These are phyloP conservation scores for Melampsora larici-populina DNA, from an alignment of 1,284 basidiomycete genomes.

Conservation along the genomic window DNA sequence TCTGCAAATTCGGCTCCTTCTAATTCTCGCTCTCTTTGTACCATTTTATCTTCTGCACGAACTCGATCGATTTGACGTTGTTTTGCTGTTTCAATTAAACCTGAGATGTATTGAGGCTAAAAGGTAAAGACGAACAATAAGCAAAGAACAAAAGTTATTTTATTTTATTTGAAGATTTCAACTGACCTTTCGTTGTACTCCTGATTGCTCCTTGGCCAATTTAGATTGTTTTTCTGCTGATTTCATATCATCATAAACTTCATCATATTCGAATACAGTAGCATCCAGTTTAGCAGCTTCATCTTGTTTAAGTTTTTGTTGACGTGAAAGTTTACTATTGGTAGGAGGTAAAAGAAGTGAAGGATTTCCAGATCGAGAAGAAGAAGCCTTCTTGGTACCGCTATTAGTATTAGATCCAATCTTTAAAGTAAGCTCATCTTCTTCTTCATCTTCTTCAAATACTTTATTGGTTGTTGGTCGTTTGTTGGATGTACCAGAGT, in stretches of 20 bases:
- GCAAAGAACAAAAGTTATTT: not conserved
- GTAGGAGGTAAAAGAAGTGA: no score
- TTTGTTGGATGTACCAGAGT: not conserved
- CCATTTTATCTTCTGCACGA: conserved; percentile 97
- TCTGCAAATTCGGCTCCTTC: conserved; percentile 93
- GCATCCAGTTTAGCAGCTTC: conserved; percentile 73
- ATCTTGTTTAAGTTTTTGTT: conserved; percentile 35
- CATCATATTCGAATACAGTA: conserved; percentile 91
- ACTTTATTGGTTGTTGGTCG: not conserved
- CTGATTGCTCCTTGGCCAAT: conserved; percentile 67
- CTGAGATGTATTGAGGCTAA: conserved; percentile 88
- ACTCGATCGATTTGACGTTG: conserved; percentile 82
- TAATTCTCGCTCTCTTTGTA: conserved; percentile 82
- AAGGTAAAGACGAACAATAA: not conserved
- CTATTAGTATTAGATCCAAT: not conserved
- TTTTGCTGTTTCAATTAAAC: conserved; percentile 75
- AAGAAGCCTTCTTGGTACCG: not conserved
- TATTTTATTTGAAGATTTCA: not conserved
- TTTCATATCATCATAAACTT: conserved; percentile 94
- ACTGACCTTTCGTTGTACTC: conserved; percentile 68
- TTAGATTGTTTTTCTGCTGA: conserved; percentile 72
- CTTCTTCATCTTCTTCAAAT: not conserved
- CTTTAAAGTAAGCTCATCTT: not conserved
- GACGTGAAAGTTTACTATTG: conserved; percentile 14
- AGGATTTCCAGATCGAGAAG: not conserved